Evolutionary conservation across 805 yeast species (phyloP), one percentile per base, ranked within the genome.

Genomic region (Ogataea philodendri): DNA sequence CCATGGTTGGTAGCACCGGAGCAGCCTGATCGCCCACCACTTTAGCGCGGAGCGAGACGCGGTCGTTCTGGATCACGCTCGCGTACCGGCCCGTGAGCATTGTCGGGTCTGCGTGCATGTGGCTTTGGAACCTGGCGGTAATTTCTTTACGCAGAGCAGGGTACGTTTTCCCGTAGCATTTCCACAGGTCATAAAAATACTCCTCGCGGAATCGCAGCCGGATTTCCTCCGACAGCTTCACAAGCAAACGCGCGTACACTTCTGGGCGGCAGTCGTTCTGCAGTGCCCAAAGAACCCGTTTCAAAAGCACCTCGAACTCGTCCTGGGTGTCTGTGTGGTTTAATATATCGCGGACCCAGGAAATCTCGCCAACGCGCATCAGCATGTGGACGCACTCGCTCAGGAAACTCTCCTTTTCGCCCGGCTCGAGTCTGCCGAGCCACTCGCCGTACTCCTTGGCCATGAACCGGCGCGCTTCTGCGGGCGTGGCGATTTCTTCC

Each of bases 171-270:
- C 49, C 31, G 9, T 48, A 30, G 3, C 44, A 21, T 20, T 47
- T 37, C 60, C 59, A 55, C 11, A 49, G 34, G 3, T 44, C 38
- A 15, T 38, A 23, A 7, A 50, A 22, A 26, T 49, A 55, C 3
- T 37, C 30, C 33, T 37, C 46, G 17, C 47, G 39, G 20, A 51
- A 39, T 15, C 25, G 30, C n/a, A 48, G 35, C 3, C 41, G 43
- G 5, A 39, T 22, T 11, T 57, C 48, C 46, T 50, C n/a, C 51
- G 57, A 37, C 54, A 59, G 15, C 59, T 52, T 41, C 35, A 47
- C 18, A 42, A 56, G 30, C 10, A 57, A 32, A 10, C 32, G 22
- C 9, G 48, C 41, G 15, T 53, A 39, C 3, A 49, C 24, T 6
- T 51, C 52, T 2, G 61, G 53, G 10, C 45, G 42, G 11, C 39